Conservation (phyloP, 352 stramenopile genomes). For the Thalassiosira sp. region DNA sequence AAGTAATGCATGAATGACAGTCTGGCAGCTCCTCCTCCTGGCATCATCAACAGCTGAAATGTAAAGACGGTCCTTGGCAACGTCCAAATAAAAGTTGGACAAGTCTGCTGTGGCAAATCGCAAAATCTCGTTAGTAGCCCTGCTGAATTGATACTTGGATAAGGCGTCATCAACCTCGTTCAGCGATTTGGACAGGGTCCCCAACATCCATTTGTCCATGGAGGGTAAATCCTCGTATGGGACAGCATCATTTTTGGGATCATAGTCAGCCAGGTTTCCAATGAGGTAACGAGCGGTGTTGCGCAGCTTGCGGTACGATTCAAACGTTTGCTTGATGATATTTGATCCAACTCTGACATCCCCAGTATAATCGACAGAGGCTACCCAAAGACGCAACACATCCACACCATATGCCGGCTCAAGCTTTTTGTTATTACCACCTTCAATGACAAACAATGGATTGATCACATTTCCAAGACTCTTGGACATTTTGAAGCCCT, state of each 20-base stretch:
- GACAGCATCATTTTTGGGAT: slow-evolving; percentile 83
- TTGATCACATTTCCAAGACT: slow-evolving; percentile 96
- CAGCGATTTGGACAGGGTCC: slow-evolving; percentile 86
- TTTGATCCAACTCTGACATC: slow-evolving; percentile 93
- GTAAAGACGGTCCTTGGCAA: slow-evolving; percentile 96
- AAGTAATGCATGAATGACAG: slow-evolving; percentile 83
- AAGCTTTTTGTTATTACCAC: slow-evolving; percentile 86
- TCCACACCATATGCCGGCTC: slow-evolving; percentile 93
- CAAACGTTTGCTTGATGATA: slow-evolving; percentile 90
- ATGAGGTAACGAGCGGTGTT: slow-evolving; percentile 97
- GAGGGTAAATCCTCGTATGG: slow-evolving; percentile 88
- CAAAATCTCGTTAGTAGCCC: slow-evolving; percentile 89
- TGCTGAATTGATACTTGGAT: slow-evolving; percentile 88
- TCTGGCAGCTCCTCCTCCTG: slow-evolving; percentile 88
- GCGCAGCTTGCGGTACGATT: slow-evolving; percentile 89
- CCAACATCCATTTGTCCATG: slow-evolving; percentile 96
- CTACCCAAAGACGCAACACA: slow-evolving; percentile 97
- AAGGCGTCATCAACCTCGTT: slow-evolving; percentile 87
- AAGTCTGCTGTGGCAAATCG: slow-evolving; percentile 92
- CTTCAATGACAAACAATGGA: slow-evolving; percentile 94
- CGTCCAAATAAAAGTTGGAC: slow-evolving; percentile 98
- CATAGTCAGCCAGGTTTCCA: slow-evolving; percentile 94
- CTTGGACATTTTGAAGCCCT: slow-evolving; percentile 99
- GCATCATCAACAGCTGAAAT: slow-evolving; percentile 88
- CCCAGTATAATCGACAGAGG: slow-evolving; percentile 94